phyloP scores from a whole-genome alignment of 768 basidiomycete species.

The Phylloporus sp. region DNA sequence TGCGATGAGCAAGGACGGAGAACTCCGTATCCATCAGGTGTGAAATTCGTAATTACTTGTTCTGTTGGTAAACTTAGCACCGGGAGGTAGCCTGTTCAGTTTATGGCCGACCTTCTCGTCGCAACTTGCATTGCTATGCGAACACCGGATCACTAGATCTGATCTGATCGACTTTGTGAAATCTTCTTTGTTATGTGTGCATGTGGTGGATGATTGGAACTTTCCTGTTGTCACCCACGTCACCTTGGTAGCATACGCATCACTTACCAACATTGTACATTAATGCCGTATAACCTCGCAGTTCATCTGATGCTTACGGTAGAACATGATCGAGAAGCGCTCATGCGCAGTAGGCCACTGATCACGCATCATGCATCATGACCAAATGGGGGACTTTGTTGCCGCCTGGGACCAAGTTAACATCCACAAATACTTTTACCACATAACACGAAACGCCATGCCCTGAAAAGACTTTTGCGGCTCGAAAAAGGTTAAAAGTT shows the following conservation, averaged over 20 bases:
- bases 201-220: neutral
- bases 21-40: slow-evolving; percentile 28
- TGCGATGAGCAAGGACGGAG: slow-evolving; percentile 30
- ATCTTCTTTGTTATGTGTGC: neutral
- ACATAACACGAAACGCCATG: slow-evolving; percentile 21
- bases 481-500: slow-evolving; percentile 19
- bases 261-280: slow-evolving; percentile 4
- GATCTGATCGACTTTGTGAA: neutral
- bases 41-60: neutral
- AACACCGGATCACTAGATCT: slow-evolving; percentile 24
- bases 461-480: slow-evolving; percentile 19
- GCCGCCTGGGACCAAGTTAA: neutral
- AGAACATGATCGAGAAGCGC: neutral
- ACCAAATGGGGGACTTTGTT: neutral
- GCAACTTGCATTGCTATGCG: slow-evolving; percentile 31
- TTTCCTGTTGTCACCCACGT: neutral
- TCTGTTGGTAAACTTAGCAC: slow-evolving; percentile 5
- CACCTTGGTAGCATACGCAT: neutral
- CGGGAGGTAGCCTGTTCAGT: slow-evolving; percentile 15
- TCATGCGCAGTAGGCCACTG: neutral
- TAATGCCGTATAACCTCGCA: neutral
- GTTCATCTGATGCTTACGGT: neutral
- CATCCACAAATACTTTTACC: slow-evolving; percentile 12
- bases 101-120: slow-evolving; percentile 28
- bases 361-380: neutral